phyloP scores from a whole-genome alignment of 2,329 filamentous ascomycete genomes.

The Paraconiothyrium sp. region DNA sequence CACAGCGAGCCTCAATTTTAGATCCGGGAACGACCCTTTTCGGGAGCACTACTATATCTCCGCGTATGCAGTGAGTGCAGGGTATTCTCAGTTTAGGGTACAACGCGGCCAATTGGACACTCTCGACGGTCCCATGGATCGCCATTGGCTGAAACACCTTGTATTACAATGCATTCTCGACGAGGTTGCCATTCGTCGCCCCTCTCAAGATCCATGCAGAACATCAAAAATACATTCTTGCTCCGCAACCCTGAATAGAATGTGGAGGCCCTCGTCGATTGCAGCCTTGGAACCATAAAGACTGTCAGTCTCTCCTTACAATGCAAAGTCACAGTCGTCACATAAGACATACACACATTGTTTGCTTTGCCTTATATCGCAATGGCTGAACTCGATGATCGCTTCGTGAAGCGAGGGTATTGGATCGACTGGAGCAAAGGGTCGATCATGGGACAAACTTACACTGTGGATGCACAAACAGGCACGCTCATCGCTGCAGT shows the following conservation, averaged over 20 bases:
- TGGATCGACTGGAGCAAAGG: slow-evolving; percentile 24
- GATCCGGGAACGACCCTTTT: not conserved
- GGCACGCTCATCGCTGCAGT: slow-evolving; percentile 19
- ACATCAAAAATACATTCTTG: slow-evolving; percentile 8
- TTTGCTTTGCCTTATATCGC: not conserved
- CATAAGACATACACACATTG: not conserved
- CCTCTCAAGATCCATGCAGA: not conserved
- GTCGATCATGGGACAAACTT: slow-evolving; percentile 21
- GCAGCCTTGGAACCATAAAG: not conserved
- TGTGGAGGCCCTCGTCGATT: not conserved
- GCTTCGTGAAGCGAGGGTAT: slow-evolving; percentile 22
- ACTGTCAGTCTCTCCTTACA: not conserved
- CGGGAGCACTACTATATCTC: not conserved
- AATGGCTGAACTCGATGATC: slow-evolving; percentile 26
- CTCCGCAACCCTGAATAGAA: not conserved
- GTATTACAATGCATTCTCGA: not conserved
- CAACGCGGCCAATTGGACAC: not conserved
- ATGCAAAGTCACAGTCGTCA: not conserved
- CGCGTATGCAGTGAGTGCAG: not conserved
- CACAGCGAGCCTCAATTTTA: not conserved
- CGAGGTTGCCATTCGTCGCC: not conserved
- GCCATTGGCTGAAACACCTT: not conserved
- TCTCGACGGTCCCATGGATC: not conserved
- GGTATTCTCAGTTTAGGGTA: not conserved
- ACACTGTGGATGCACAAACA: slow-evolving; percentile 12